A percentile compares a stretch with the other conserved stretches of the same genome.
phyloP scores from a whole-genome alignment of 305 asterid genomes.

The Ajuga reptans region DNA sequence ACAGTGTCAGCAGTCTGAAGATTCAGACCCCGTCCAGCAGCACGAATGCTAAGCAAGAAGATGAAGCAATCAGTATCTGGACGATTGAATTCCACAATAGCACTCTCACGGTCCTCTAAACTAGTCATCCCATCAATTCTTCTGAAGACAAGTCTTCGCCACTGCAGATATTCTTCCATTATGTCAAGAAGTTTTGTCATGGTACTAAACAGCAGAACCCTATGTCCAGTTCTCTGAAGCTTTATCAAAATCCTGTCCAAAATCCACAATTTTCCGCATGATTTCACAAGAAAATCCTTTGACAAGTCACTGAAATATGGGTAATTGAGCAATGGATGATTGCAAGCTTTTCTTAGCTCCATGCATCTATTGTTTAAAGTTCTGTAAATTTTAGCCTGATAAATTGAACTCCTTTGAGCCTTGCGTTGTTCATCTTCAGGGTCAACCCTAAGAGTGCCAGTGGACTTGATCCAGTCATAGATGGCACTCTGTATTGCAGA shows the following conservation, averaged over 20 bases:
- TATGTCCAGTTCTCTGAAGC: constrained; percentile 91
- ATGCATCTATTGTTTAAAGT: constrained; percentile 86
- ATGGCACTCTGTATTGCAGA: constrained; percentile 91
- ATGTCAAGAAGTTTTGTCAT: constrained; percentile 98
- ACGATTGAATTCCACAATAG: constrained; percentile 85
- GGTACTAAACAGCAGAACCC: constrained; percentile 92
- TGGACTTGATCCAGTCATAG: constrained; percentile 96
- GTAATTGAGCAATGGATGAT: constrained; percentile 91
- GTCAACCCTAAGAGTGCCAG: constrained; percentile 92
- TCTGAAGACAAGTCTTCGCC: constrained; percentile 93
- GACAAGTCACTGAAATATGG: constrained; percentile 85
- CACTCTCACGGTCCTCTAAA: constrained; percentile 98
- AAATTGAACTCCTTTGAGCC: constrained; percentile 61
- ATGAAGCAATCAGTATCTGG: constrained; percentile 90
- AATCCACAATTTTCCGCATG: constrained; percentile 96
- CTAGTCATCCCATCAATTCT: constrained; percentile 96
- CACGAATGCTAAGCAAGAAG: constrained; percentile 97
- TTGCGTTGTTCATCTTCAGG: constrained; percentile 90
- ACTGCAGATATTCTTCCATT: constrained; percentile 93
- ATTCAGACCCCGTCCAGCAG: constrained; percentile 98
- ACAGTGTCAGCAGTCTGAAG: constrained; percentile 98
- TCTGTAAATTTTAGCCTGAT: constrained; percentile 76
- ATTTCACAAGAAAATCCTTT: constrained; percentile 89
- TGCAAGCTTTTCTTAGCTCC: constrained; percentile 97
- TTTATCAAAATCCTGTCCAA: constrained; percentile 83